Evolutionary conservation across 2,329 filamentous ascomycete species (phyloP).

Genomic region (Spiromastix sp.): DNA sequence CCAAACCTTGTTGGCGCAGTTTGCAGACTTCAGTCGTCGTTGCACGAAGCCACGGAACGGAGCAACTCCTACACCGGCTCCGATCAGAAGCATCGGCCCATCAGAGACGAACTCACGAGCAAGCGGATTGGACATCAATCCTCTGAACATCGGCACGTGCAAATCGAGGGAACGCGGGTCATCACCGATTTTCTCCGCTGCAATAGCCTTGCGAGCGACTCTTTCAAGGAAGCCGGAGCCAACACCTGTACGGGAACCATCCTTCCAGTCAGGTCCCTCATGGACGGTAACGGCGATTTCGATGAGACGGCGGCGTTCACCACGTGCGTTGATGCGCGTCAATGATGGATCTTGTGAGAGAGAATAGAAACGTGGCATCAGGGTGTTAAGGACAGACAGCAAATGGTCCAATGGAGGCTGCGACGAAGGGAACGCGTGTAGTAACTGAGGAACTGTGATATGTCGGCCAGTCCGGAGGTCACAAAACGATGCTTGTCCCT

Average conservation of each 20-base stretch:
- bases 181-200: slow-evolving; percentile 52
- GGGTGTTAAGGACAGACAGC: slow-evolving; percentile 66
- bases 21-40: slow-evolving; percentile 83
- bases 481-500: slow-evolving; percentile 88
- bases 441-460: slow-evolving; percentile 72
- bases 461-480: slow-evolving; percentile 85
- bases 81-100: slow-evolving; percentile 94
- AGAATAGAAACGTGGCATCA: slow-evolving; percentile 98
- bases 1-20: slow-evolving; percentile 97
- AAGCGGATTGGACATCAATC: slow-evolving; percentile 92
- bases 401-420: slow-evolving; percentile 78
- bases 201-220: slow-evolving; percentile 62
- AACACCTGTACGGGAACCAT: slow-evolving; percentile 65
- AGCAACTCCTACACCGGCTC: slow-evolving; percentile 90
- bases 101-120: slow-evolving; percentile 86
- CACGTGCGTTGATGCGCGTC: slow-evolving; percentile 57
- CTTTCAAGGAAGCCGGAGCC: slow-evolving; percentile 91
- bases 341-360: slow-evolving; percentile 92
- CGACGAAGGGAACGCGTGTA: slow-evolving; percentile 84
- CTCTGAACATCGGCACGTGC: slow-evolving; percentile 93
- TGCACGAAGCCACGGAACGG: slow-evolving; percentile 97
- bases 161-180: slow-evolving; percentile 48
- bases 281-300: slow-evolving; percentile 97
- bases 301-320: slow-evolving; percentile 66
- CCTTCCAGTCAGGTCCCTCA: slow-evolving; percentile 69